These are phyloP conservation scores for Angophora floribunda DNA, from an alignment of 345 rosid genomes.

Conservation along the genomic window DNA sequence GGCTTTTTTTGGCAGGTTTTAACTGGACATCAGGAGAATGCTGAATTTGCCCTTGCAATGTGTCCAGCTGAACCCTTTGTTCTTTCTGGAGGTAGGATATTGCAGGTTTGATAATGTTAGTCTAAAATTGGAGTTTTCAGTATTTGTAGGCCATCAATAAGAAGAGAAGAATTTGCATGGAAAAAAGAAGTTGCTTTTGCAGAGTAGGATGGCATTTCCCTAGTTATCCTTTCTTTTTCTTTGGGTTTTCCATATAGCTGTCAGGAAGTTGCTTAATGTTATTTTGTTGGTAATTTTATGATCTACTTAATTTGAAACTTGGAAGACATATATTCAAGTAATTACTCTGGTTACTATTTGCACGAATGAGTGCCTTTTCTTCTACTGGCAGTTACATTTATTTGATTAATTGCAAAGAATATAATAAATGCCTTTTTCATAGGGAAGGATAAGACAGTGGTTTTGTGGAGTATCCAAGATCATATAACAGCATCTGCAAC, in stretches of 20 bases:
- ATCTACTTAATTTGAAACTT: background rate
- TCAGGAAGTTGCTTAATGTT: background rate
- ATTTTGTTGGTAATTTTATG: background rate
- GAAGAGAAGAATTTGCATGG: background rate
- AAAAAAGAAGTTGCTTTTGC: background rate
- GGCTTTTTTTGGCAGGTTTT: conserved; percentile 45
- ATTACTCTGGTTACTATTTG: background rate
- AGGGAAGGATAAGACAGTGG: conserved; percentile 97
- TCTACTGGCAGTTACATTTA: background rate
- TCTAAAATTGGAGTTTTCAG: background rate
- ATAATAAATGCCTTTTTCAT: background rate
- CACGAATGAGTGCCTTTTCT: background rate
- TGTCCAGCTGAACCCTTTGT: conserved; percentile 97
- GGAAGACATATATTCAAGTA: background rate
- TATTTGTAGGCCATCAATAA: background rate
- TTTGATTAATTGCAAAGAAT: background rate
- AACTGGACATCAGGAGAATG: conserved; percentile 99
- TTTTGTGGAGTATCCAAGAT: conserved; percentile 98
- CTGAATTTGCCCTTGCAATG: conserved; percentile 99
- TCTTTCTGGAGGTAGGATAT: conserved; percentile 87
- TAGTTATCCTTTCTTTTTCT: background rate
- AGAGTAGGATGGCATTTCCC: background rate
- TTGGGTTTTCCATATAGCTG: background rate
- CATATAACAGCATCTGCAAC: conserved; percentile 65
- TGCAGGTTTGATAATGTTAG: background rate